These are phyloP conservation scores for Cystobasidium sp. DNA, from an alignment of 1,284 basidiomycete species.

Conservation along the genomic window DNA sequence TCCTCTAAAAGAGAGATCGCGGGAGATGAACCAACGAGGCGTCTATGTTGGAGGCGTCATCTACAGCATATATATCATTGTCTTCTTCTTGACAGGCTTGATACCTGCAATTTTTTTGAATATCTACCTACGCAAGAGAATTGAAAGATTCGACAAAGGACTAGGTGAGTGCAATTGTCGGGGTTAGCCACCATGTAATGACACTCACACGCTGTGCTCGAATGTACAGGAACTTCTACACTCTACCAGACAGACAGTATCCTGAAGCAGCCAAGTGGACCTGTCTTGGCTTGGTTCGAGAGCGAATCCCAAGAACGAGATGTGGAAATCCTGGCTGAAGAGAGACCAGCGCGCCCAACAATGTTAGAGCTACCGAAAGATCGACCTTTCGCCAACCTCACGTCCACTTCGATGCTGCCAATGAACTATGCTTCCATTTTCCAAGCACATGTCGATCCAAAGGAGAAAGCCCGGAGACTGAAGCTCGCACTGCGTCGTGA, in stretches of 20 bases:
- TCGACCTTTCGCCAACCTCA: constrained; percentile 10
- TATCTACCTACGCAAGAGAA: constrained; percentile 17
- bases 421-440: constrained; percentile 12
- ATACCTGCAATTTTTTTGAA: constrained; percentile 11
- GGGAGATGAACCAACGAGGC: neutral
- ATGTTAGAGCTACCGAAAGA: neutral
- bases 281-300: neutral
- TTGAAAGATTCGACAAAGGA: constrained; percentile 5
- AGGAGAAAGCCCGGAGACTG: constrained; percentile 19
- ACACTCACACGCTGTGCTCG: neutral
- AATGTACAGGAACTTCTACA: neutral
- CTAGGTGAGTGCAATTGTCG: neutral
- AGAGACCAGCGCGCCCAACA: neutral
- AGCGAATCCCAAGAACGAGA: neutral
- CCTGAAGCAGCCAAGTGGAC: neutral
- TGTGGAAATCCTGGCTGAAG: constrained; percentile 1
- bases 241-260: neutral
- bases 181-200: neutral
- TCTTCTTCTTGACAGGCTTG: constrained; percentile 21
- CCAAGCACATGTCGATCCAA: neutral
- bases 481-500: constrained; percentile 3
- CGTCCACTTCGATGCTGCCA: constrained; percentile 2
- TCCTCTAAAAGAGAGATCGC: neutral
- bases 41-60: neutral
- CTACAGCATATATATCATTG: neutral